Base-by-base conservation (phyloP, 2,329 filamentous ascomycete genomes). In the Pseudogymnoascus sp. region DNA sequence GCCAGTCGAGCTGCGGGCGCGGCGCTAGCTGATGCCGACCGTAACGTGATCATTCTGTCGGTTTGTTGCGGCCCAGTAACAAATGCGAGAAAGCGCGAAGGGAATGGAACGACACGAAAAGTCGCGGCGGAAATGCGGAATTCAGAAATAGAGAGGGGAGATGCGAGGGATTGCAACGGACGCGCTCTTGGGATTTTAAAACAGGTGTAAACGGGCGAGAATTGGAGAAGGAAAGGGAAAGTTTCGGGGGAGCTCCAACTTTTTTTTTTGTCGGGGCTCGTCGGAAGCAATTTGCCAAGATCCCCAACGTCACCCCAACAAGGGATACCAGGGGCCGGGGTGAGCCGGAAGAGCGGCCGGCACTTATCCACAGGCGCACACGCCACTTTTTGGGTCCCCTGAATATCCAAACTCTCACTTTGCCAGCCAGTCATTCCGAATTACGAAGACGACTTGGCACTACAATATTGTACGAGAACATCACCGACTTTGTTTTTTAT, bases 11-110 rank as follows among this genome's bases (percentile, higher is more conserved):
- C 63, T 63, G 61, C 63, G 43, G 33, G 41, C 25, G 57, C 66
- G 65, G 67, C 63, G 63, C 59, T 65, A 41, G 61, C 61, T 61
- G 64, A 62, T 64, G 66, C 68, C 64, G 66, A 69, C 59, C 67
- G 68, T 47, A 69, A 58, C 35, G 50, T 36, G 50, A 57, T 33
- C 50, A 58, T 58, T 37, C 20, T 58, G 54, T 14, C 35, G 30
- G 54, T 35, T 58, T 58, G 30, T 36, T 16, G 22, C 41, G 41
- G 41, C 22, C 22, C 41, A 38, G 16, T 38, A 47, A 47, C 9
- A 22, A 47, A 47, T 47, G 41, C 14, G 41, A 47, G 14, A 41
- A 28, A 22, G n/a, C 11, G 12, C 4, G n/a, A 3, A 6, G 28
- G 6, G n/a, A n/a, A 25, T 47, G 5, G 14, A 47, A 20, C 2